Conservation (phyloP, 441 rosid genomes). For the Aleurites moluccanus region DNA sequence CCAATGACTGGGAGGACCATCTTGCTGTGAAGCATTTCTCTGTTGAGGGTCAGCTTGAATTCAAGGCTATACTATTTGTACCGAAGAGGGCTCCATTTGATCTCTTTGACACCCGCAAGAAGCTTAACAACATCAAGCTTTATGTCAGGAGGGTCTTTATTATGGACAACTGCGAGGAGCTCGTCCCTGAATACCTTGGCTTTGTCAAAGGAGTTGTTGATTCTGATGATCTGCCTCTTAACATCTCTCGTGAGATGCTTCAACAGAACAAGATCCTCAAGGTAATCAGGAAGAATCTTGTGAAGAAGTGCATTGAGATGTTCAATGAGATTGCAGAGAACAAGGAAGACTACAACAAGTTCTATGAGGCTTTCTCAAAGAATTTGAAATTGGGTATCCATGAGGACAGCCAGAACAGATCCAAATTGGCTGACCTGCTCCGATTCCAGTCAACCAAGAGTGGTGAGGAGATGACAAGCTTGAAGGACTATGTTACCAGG, state of each 20-base stretch:
- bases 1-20: conserved; percentile 92
- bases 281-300: conserved; percentile 88
- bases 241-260: conserved; percentile 83
- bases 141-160: conserved; percentile 85
- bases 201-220: conserved; percentile 87
- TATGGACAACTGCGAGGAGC: conserved; percentile 95
- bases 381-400: conserved; percentile 83
- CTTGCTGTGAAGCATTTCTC: conserved; percentile 90
- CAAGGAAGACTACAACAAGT: conserved; percentile 89
- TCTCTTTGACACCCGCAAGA: conserved; percentile 81
- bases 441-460: conserved; percentile 93
- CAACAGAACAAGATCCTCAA: conserved; percentile 93
- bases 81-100: conserved; percentile 82
- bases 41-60: conserved; percentile 92
- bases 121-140: conserved; percentile 88
- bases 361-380: conserved; percentile 86
- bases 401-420: conserved; percentile 84
- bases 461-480: conserved; percentile 77
- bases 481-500: conserved; percentile 88
- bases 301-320: conserved; percentile 90
- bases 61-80: conserved; percentile 74
- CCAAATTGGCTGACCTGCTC: conserved; percentile 79
- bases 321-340: conserved; percentile 90
- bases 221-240: conserved; percentile 86
- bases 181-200: conserved; percentile 75